These are phyloP conservation scores for Microthlaspi erraticum DNA, from an alignment of 345 rosid genomes.

Conservation along the genomic window DNA sequence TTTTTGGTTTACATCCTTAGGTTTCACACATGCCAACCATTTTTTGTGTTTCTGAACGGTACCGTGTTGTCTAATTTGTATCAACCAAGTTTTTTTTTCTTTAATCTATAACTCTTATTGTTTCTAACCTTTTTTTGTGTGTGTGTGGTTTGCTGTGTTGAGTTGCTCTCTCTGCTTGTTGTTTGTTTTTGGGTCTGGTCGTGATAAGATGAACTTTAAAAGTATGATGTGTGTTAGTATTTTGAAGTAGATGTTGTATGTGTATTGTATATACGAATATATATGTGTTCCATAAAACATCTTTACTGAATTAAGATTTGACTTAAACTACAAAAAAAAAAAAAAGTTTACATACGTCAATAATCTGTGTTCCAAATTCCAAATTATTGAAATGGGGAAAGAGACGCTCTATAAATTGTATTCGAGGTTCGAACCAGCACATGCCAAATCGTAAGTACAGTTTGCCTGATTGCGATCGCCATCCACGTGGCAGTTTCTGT, in stretches of 20 bases:
- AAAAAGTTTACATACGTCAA: too few relatives aligned
- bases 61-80: conserved; percentile 20
- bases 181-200: conserved; percentile 15
- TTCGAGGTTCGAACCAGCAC: too few relatives aligned
- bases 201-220: conserved; percentile 3
- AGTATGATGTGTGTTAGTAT: conserved; percentile 24
- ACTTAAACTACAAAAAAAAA: neutral
- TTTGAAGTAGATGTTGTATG: conserved; percentile 16
- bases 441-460: too few relatives aligned
- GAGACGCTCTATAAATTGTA: too few relatives aligned
- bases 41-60: conserved; percentile 16
- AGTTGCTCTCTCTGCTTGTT: conserved; percentile 12
- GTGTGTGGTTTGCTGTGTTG: neutral
- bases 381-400: too few relatives aligned
- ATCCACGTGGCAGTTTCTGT: neutral
- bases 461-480: neutral
- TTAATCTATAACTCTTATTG: conserved; percentile 4
- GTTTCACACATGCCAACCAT: conserved; percentile 15
- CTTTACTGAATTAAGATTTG: neutral
- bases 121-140: neutral
- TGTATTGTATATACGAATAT: neutral
- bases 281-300: conserved; percentile 2
- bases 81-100: conserved; percentile 10
- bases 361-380: too few relatives aligned
- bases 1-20: conserved; percentile 14